Evolutionary conservation across 108 stramenopile genomes (phyloP), one percentile per base, ranked within the genome.

Genomic region (Skeletonema costatum): DNA sequence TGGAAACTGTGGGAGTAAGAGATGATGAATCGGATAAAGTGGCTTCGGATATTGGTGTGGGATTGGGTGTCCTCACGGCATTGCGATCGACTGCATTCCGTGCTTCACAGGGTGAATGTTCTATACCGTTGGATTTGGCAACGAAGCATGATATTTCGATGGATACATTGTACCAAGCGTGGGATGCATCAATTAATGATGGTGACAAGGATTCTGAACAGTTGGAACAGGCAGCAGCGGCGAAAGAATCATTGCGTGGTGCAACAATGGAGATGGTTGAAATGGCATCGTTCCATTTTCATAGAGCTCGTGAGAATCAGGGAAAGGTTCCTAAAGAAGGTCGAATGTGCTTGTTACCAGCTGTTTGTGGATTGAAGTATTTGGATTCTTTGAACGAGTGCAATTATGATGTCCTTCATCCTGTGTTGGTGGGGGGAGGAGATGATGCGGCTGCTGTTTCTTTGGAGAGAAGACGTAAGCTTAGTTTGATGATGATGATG

Each of bases 21-120:
- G 88, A 94, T 30, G 91, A 94, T 42, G 77, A 75, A 36, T 80
- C 88, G 8, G 93, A 94, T 74, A 33, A 60, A 35, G 87, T 88
- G 0, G 91, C 90, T 14, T 87, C 89, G 35, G 81, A 91, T 74
- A 89, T 88, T 30, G 93, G 93, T 7, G 89, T 92, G 1, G 89
- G 89, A n/a, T 82, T 92, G 12, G 93, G 93, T 4, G 64, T 94
- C 14, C 73, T 83, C 16, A 92, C 85, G 8, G 88, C 90, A 17
- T 62, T 94, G 2, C 83, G 93, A 63, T 86, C 88, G 1, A 86
- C 88, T 31, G 73, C 79, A 12, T 80, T 88, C 66, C 83, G 90
- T 12, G 84, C 77, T 0, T 35, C 81, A 12, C 84, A 82, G 29
- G 93, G 88, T 9, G 91, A 94, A 88, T 84, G 81, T 38, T 66